Evolutionary conservation across 1,284 basidiomycete species (phyloP).

Genomic region (Leccinum pallidistipes): DNA sequence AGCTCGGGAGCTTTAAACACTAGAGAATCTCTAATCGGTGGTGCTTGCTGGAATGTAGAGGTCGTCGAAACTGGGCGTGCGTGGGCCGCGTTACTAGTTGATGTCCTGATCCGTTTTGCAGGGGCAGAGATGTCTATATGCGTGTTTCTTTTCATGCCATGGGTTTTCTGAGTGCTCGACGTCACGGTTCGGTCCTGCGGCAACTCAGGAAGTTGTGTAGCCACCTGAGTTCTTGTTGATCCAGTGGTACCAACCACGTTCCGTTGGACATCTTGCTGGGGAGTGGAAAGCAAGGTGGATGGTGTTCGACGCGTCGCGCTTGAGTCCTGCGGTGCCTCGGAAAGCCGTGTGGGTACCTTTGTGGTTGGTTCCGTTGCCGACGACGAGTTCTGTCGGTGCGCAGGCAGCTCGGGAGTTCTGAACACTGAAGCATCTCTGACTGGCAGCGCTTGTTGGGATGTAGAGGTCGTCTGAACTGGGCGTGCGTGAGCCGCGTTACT

Average conservation of each 20-base stretch:
- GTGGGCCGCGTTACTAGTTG: background rate
- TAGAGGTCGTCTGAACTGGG: background rate
- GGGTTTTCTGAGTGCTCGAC: background rate
- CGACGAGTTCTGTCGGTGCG: background rate
- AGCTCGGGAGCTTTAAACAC: constrained; percentile 12
- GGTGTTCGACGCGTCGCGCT: background rate
- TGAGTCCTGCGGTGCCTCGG: background rate
- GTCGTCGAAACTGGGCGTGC: background rate
- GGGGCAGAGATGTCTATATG: constrained; percentile 22
- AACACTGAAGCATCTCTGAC: constrained; percentile 3
- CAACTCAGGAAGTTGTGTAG: background rate
- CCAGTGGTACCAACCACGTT: background rate
- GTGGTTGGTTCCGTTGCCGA: background rate
- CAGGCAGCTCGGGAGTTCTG: constrained; percentile 12
- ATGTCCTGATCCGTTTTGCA: constrained; percentile 18
- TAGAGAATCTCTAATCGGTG: background rate
- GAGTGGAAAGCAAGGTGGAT: background rate
- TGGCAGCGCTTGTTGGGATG: background rate
- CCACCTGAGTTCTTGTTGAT: background rate
- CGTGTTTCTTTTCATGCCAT: constrained; percentile 19
- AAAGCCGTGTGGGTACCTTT: background rate
- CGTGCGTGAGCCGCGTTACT: background rate
- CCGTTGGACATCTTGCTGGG: background rate
- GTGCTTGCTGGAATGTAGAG: background rate
- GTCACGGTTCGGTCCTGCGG: background rate